Percentiles rank a stretch among this genome's conserved stretches.
These are phyloP conservation scores for Botryosphaeria dothidea DNA, from an alignment of 2,329 filamentous ascomycete genomes.

Conservation along the genomic window DNA sequence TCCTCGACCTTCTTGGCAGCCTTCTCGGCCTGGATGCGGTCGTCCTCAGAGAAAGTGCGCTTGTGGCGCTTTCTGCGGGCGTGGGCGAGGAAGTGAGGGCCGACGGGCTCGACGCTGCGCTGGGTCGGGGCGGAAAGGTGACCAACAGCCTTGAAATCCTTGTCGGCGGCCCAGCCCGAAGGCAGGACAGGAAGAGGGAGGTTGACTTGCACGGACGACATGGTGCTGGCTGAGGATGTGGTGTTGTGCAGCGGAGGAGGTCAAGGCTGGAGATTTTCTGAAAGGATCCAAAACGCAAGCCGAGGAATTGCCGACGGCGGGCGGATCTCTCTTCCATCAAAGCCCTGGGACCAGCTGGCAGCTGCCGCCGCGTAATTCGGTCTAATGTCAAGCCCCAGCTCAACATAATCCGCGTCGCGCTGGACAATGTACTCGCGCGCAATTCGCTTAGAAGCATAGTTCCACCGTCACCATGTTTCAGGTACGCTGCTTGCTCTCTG, in stretches of 20 bases:
- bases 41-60: conserved; percentile 97
- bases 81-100: conserved; percentile 96
- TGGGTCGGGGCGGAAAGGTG: conserved; percentile 74
- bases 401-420: conserved; percentile 20
- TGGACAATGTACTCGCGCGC: conserved; percentile 13
- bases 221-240: conserved; percentile 38
- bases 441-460: conserved; percentile 6
- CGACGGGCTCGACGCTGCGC: conserved; percentile 92
- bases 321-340: conserved; percentile 7
- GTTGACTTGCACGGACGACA: conserved; percentile 66
- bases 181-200: conserved; percentile 75
- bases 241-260: neutral
- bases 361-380: conserved; percentile 15
- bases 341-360: conserved; percentile 12
- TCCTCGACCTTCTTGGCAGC: conserved; percentile 95
- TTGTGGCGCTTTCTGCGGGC: conserved; percentile 91
- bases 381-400: conserved; percentile 5
- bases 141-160: conserved; percentile 86
- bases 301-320: neutral
- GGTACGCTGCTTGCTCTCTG: conserved; percentile 23
- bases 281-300: neutral
- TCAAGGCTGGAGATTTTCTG: conserved; percentile 15
- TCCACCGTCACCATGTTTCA: conserved; percentile 35
- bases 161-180: conserved; percentile 79
- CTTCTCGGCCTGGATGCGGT: conserved; percentile 93